Base-by-base conservation (phyloP, 2,329 filamentous ascomycete species). In the Xylariaceae sp. region DNA sequence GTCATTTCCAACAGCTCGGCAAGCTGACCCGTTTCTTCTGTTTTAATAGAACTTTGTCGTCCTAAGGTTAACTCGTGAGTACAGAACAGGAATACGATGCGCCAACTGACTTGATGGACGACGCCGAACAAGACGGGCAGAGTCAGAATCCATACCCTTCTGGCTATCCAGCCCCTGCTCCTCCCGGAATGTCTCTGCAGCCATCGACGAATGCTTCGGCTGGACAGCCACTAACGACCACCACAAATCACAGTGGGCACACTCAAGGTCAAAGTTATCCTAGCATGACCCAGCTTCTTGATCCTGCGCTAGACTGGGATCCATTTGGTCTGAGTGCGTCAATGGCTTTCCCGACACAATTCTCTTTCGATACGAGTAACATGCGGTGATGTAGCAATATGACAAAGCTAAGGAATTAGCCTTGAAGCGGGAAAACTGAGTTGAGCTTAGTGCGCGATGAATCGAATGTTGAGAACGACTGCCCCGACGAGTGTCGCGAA, bases 51-150 rank as follows among this genome's bases (percentile, higher is more conserved):
- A 76, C 79, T 83, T 71, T 85, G 81, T 81, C 80, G 80, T 85
- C 80, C 81, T 84, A 85, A 80, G 77, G 81, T 87, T 78, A 89
- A 82, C 80, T 71, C 75, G 73, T 85, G 75, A 77, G 68, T 81
- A 79, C 78, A 97, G 93, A 97, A 78, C 92, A 96, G 81, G 93
- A 97, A 79, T 97, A 97, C 76, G 92, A 97, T 72, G 88, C 91
- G 50, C 89, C 91, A 75, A 84, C 84, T 72, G 91, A 93, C 67
- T 89, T 96, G 81, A 85, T 95, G 72, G 92, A 97, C 67, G 90
- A 95, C 57, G 77, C 86, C 62, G 87, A 89, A 64, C 83, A 86
- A 61, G 87, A 91, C 57, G 84, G 85, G 9, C 82, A 87, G 50
- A 86, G 85, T 35, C 82, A 86, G 37, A 84, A 84, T 11, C 82